A percentile compares a stretch with the other conserved stretches of the same genome.
Conservation (phyloP, 1,139 yeast genomes). For the Blastobotrys ciferrii region DNA sequence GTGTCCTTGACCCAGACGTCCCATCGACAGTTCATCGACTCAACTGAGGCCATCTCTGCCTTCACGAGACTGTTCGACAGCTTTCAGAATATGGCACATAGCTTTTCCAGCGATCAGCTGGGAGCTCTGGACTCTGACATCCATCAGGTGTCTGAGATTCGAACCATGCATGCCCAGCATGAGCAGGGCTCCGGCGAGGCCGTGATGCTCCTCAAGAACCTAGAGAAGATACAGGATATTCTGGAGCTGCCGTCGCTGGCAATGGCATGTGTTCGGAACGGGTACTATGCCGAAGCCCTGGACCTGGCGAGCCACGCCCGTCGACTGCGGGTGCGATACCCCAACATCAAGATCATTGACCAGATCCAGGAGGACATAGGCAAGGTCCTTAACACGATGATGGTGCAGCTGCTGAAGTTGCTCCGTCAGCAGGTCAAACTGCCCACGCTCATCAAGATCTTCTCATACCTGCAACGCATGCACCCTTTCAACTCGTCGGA, state of each 20-base stretch:
- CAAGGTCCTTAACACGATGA: constrained; percentile 42
- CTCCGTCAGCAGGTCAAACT: constrained; percentile 76
- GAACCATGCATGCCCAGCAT: neutral
- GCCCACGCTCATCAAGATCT: constrained; percentile 70
- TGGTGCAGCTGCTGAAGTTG: constrained; percentile 57
- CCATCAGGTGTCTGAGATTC: too few species aligned
- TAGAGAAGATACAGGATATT: constrained; percentile 72
- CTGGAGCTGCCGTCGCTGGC: constrained; percentile 82
- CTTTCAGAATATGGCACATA: constrained; percentile 20
- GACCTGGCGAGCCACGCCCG: constrained; percentile 72
- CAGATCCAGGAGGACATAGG: constrained; percentile 44
- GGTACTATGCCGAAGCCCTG: constrained; percentile 85
- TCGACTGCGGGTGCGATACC: constrained; percentile 66
- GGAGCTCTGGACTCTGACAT: neutral
- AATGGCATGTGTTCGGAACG: constrained; percentile 77
- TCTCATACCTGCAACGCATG: constrained; percentile 66
- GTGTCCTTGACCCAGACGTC: constrained; percentile 27
- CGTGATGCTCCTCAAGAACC: constrained; percentile 54
- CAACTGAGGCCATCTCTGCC: constrained; percentile 21
- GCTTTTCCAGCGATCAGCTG: constrained; percentile 13
- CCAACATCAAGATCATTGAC: constrained; percentile 54
- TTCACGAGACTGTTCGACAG: constrained; percentile 21
- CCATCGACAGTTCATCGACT: constrained; percentile 26
- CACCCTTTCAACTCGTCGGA: constrained; percentile 30
- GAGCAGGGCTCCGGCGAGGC: constrained; percentile 22